phyloP scores from a whole-genome alignment of 371 early-diverging fungal species.

The Circinella minor region DNA sequence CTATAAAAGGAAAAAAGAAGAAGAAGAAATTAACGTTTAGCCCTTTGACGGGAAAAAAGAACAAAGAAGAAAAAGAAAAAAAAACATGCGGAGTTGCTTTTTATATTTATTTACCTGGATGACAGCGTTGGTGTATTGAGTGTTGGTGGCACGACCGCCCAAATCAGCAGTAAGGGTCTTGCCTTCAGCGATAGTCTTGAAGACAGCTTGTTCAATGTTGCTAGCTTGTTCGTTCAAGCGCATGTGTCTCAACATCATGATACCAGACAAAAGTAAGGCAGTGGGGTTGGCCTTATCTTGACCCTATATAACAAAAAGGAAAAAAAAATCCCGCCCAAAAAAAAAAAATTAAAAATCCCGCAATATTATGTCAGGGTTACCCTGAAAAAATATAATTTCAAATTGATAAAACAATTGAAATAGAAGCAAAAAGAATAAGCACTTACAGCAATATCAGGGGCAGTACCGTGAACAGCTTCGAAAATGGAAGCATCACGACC shows the following conservation, averaged over 20 bases:
- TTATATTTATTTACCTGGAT: conserved; percentile 46
- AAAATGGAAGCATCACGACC: conserved; percentile 97
- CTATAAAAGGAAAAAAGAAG: conserved; percentile 5
- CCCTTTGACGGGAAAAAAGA: conserved; percentile 5
- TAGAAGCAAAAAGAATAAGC: not conserved
- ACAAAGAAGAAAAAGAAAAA: not conserved
- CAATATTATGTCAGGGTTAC: not conserved
- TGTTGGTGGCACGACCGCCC: conserved; percentile 91
- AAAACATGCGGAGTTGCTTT: not conserved
- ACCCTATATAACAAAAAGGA: conserved; percentile 25
- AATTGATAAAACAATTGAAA: not conserved
- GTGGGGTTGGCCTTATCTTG: conserved; percentile 90
- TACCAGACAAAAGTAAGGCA: conserved; percentile 89
- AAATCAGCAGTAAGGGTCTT: conserved; percentile 92
- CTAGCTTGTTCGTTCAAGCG: conserved; percentile 78
- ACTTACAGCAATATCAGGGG: conserved; percentile 95
- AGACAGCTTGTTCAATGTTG: conserved; percentile 87
- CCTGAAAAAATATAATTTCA: conserved; percentile 3
- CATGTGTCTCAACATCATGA: conserved; percentile 99
- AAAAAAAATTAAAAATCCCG: not conserved
- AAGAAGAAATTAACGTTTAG: not conserved
- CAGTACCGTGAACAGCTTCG: conserved; percentile 98
- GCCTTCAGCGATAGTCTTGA: conserved; percentile 95
- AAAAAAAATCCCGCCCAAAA: no score
- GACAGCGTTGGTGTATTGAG: conserved; percentile 91